These are phyloP conservation scores for Eruca vesicaria DNA, from an alignment of 441 rosid species.

Conservation along the genomic window DNA sequence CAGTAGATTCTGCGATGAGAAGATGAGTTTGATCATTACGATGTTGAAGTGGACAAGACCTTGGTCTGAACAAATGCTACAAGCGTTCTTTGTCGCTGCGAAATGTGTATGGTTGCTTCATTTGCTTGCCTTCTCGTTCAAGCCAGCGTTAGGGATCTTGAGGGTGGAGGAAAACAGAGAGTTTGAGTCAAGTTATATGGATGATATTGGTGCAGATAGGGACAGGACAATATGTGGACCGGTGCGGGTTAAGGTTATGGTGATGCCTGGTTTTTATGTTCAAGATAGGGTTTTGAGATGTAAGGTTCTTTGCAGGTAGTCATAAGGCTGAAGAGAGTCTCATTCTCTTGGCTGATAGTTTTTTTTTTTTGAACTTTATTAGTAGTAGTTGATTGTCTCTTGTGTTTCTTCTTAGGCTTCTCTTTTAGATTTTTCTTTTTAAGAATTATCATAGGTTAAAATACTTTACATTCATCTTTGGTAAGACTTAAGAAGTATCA, in stretches of 20 bases:
- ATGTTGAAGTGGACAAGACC: conserved; percentile 77
- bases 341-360: too few relatives aligned
- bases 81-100: conserved; percentile 83
- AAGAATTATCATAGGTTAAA: not conserved
- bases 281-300: conserved; percentile 76
- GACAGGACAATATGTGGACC: conserved; percentile 43
- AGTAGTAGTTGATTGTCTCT: too few relatives aligned
- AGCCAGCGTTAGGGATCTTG: conserved; percentile 61
- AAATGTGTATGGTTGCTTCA: conserved; percentile 95
- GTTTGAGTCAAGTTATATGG: conserved; percentile 82
- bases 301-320: conserved; percentile 84
- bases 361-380: too few relatives aligned
- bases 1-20: conserved; percentile 94
- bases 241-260: conserved; percentile 77
- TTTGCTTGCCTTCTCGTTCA: conserved; percentile 90
- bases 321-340: conserved; percentile 24
- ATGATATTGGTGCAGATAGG: conserved; percentile 69
- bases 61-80: conserved; percentile 90
- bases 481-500: not conserved
- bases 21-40: conserved; percentile 82
- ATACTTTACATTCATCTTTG: not conserved
- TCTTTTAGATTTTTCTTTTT: not conserved
- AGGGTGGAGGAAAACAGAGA: conserved; percentile 76
- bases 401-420: too few relatives aligned
- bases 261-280: conserved; percentile 91